These are phyloP conservation scores for Hypomyces rosellus DNA, from an alignment of 2,329 filamentous ascomycete genomes.

Conservation along the genomic window DNA sequence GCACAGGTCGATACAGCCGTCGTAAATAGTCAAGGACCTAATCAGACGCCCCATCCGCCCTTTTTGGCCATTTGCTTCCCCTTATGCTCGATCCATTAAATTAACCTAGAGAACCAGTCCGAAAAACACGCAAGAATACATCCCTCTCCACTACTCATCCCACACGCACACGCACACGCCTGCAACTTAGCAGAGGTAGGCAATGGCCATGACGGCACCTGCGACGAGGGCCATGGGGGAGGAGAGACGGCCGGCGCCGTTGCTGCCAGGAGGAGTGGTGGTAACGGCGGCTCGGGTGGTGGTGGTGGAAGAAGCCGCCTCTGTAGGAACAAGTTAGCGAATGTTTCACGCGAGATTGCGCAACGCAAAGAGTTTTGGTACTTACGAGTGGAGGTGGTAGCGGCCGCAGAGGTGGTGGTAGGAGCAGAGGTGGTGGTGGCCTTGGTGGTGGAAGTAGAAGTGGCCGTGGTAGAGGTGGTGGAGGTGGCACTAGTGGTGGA, in stretches of 20 bases:
- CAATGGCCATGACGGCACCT: conserved; percentile 28
- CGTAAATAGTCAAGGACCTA: neutral
- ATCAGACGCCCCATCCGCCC: neutral
- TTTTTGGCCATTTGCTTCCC: neutral
- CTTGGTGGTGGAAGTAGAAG: conserved; percentile 12
- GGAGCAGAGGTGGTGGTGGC: conserved; percentile 14
- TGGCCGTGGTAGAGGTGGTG: conserved; percentile 3
- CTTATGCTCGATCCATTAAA: neutral
- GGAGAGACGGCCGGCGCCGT: conserved; percentile 25
- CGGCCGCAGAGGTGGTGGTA: conserved; percentile 11
- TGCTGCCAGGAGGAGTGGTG: conserved; percentile 23
- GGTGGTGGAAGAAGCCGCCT: conserved; percentile 10
- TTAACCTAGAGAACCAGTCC: neutral
- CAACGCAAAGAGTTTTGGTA: neutral
- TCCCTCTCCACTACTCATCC: neutral
- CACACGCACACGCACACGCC: neutral
- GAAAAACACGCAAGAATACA: neutral
- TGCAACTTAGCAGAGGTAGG: conserved; percentile 24
- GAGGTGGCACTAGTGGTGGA: conserved; percentile 6
- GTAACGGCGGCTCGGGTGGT: conserved; percentile 14
- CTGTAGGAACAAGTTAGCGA: neutral
- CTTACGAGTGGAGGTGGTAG: conserved; percentile 8
- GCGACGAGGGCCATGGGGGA: conserved; percentile 28
- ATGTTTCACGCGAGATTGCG: neutral
- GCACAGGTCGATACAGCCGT: neutral